Percentiles rank a stretch among this genome's conserved stretches.
These are phyloP conservation scores for Colletotrichum higginsianum DNA, from an alignment of 2,329 filamentous ascomycete genomes.

Conservation along the genomic window DNA sequence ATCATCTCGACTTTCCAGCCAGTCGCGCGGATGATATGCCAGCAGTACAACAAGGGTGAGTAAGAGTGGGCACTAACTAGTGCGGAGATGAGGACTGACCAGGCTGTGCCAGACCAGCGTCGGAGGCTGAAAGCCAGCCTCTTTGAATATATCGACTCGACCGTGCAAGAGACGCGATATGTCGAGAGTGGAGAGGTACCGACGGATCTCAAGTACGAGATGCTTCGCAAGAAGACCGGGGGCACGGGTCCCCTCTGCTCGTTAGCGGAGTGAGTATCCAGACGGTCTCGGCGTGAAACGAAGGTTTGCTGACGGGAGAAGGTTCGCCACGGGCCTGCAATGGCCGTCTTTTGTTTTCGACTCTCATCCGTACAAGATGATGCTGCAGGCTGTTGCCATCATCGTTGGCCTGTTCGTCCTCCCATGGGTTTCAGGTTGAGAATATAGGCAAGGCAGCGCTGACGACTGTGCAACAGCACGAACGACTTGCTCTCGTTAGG, in stretches of 20 bases:
- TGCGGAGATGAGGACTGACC: slow-evolving; percentile 7
- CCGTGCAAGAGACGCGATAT: slow-evolving; percentile 27
- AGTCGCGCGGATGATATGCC: slow-evolving; percentile 30
- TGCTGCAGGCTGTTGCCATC: slow-evolving; percentile 31
- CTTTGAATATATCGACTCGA: slow-evolving; percentile 39
- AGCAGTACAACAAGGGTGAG: slow-evolving; percentile 30
- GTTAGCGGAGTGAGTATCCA: slow-evolving; percentile 34
- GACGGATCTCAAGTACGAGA: slow-evolving; percentile 24
- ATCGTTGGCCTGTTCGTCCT: slow-evolving; percentile 35
- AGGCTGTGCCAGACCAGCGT: slow-evolving; percentile 19
- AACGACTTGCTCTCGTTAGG: slow-evolving; percentile 39
- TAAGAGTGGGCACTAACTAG: no score
- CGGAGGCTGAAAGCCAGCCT: slow-evolving; percentile 22
- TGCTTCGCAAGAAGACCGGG: slow-evolving; percentile 31
- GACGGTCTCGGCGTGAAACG: no score
- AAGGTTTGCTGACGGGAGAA: slow-evolving; percentile 21
- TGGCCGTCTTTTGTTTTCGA: slow-evolving; percentile 10
- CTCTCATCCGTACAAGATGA: slow-evolving; percentile 21
- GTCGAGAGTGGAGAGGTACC: slow-evolving; percentile 33
- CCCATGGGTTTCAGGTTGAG: no score
- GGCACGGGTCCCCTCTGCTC: slow-evolving; percentile 37
- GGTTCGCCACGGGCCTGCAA: slow-evolving; percentile 30
- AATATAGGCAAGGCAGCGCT: neutral
- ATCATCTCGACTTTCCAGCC: slow-evolving; percentile 22
- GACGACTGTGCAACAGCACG: slow-evolving; percentile 21